Conservation (phyloP, 441 rosid genomes). For the Syzygium syzygioides region DNA sequence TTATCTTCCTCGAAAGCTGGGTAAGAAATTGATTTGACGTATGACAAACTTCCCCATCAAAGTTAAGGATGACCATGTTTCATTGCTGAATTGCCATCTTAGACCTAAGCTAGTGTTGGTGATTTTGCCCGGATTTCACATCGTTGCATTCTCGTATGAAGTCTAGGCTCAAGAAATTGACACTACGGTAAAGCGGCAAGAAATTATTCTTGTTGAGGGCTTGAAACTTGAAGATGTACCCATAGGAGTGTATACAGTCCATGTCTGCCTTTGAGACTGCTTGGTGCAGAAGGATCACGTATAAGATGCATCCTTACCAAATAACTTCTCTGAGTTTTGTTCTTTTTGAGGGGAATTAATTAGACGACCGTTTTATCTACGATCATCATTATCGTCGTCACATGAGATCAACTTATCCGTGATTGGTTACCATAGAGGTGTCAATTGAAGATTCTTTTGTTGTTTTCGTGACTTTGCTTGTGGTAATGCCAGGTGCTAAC, state of each 20-base stretch:
- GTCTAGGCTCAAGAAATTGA: not conserved
- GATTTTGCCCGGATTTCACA: not conserved
- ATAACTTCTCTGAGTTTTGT: not conserved
- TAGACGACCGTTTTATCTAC: not conserved
- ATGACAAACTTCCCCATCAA: not conserved
- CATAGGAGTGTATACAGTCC: rapidly evolving
- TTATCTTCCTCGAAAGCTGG: not conserved
- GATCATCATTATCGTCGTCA: rapidly evolving
- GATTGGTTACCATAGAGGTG: not conserved
- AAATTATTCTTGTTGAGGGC: not conserved
- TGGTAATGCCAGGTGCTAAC: not conserved
- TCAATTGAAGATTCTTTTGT: not conserved
- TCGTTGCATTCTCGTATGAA: not conserved
- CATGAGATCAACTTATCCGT: not conserved
- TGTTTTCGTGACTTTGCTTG: not conserved
- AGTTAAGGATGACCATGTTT: not conserved
- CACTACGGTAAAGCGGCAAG: not conserved
- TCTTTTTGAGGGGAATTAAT: not conserved
- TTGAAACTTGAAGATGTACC: not conserved
- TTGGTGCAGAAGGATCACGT: not conserved
- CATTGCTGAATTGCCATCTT: not conserved
- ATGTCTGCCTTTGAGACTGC: not conserved
- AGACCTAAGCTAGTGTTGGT: not conserved
- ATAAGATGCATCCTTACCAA: not conserved
- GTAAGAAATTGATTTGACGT: not conserved